Conservation (phyloP, 2,329 filamentous ascomycete genomes). For the Aspergillus persii region DNA sequence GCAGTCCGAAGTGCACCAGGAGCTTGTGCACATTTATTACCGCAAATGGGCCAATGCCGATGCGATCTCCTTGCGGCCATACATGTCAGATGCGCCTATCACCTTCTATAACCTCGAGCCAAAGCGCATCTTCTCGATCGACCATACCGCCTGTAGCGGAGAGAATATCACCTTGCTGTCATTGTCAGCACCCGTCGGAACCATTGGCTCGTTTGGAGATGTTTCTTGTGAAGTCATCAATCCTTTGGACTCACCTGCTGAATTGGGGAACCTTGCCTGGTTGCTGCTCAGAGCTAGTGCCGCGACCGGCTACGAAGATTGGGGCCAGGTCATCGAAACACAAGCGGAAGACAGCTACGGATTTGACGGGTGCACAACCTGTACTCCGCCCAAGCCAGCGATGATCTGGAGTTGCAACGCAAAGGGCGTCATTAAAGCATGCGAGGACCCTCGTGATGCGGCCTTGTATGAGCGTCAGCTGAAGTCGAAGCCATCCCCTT, state of each 20-base stretch:
- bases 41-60: conserved; percentile 28
- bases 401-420: conserved; percentile 34
- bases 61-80: conserved; percentile 20
- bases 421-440: conserved; percentile 38
- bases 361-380: conserved; percentile 24
- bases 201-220: conserved; percentile 15
- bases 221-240: conserved; percentile 28
- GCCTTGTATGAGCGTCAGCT: conserved; percentile 51
- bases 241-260: conserved; percentile 23
- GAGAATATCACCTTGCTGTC: conserved; percentile 33
- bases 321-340: conserved; percentile 21
- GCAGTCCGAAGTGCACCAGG: conserved; percentile 8
- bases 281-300: conserved; percentile 28
- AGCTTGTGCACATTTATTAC: conserved; percentile 29
- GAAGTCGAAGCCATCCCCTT: conserved; percentile 48
- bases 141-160: conserved; percentile 26
- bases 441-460: conserved; percentile 53
- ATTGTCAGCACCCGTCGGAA: conserved; percentile 20
- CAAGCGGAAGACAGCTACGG: not conserved
- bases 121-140: conserved; percentile 12
- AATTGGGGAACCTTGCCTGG: conserved; percentile 32
- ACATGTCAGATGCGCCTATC: conserved; percentile 16
- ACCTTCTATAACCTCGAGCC: conserved; percentile 21
- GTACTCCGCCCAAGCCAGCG: conserved; percentile 32
- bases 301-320: conserved; percentile 27